phyloP scores from a whole-genome alignment of 1,284 basidiomycete species.

The Meira miltonrushii region DNA sequence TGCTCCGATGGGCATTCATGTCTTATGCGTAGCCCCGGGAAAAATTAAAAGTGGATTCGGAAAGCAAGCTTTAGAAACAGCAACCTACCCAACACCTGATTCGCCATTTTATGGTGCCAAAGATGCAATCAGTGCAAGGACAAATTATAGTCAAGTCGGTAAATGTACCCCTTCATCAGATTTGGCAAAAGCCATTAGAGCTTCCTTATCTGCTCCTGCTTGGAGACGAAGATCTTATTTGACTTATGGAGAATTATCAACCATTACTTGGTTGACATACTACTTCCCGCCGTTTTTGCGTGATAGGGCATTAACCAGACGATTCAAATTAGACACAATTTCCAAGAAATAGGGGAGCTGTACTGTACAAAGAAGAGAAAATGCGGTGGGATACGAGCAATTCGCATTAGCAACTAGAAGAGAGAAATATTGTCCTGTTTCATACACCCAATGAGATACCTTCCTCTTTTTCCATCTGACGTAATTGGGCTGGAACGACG shows the following conservation, averaged over 20 bases:
- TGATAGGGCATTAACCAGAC: slow-evolving; percentile 24
- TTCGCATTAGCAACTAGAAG: no score
- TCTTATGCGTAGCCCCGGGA: slow-evolving; percentile 41
- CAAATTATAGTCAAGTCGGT: slow-evolving; percentile 31
- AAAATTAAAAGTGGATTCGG: slow-evolving; percentile 37
- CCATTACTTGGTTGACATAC: slow-evolving; percentile 27
- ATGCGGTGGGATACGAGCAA: no score
- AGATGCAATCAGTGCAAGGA: slow-evolving; percentile 33
- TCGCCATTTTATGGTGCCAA: slow-evolving; percentile 25
- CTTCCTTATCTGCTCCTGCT: slow-evolving; percentile 5
- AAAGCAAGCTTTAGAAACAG: slow-evolving; percentile 17
- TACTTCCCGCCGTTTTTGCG: slow-evolving; percentile 29
- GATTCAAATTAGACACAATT: slow-evolving; percentile 16
- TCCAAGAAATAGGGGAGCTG: no score
- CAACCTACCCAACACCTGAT: slow-evolving; percentile 15
- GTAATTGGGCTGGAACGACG: slow-evolving; percentile 5
- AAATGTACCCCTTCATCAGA: slow-evolving; percentile 26
- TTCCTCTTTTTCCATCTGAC: slow-evolving; percentile 5
- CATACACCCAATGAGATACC: no score
- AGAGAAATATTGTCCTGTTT: no score
- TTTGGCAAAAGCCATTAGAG: slow-evolving; percentile 27
- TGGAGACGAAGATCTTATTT: neutral
- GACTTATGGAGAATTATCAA: slow-evolving; percentile 20
- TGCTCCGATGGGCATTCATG: slow-evolving; percentile 33
- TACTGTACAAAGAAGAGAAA: no score